Percentiles rank a stretch among this genome's conserved stretches.
These are phyloP conservation scores for Escovopsis sp. DNA, from an alignment of 2,329 filamentous ascomycete genomes.

Conservation along the genomic window DNA sequence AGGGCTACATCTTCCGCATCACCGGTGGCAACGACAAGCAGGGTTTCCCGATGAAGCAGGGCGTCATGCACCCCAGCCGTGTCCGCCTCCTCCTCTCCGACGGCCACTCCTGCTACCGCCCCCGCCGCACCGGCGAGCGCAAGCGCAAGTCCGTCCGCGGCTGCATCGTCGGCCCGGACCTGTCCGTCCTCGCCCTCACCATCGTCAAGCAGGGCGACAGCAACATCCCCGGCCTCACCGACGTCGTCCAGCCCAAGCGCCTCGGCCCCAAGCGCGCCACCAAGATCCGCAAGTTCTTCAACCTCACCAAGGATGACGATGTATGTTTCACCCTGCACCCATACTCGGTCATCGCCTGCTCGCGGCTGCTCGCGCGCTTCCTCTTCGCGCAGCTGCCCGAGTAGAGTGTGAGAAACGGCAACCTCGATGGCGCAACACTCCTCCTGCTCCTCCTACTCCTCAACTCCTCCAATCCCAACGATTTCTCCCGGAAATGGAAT, in stretches of 20 bases:
- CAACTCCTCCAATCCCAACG: too few species aligned
- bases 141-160: slow-evolving; percentile 98
- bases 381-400: slow-evolving; percentile 31
- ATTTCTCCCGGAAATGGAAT: too few species aligned
- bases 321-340: slow-evolving; percentile 55
- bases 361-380: slow-evolving; percentile 31
- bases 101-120: slow-evolving; percentile 98
- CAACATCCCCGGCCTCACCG: slow-evolving; percentile 92
- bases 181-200: slow-evolving; percentile 84
- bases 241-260: slow-evolving; percentile 96
- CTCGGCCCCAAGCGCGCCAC: slow-evolving; percentile 98
- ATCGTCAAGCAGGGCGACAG: slow-evolving; percentile 96
- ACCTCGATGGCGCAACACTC: slow-evolving; percentile 8
- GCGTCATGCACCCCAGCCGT: slow-evolving; percentile 97
- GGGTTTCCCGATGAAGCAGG: slow-evolving; percentile 99
- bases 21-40: slow-evolving; percentile 99
- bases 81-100: slow-evolving; percentile 90
- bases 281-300: slow-evolving; percentile 99
- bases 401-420: slow-evolving; percentile 42
- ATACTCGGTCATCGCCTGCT: slow-evolving; percentile 56
- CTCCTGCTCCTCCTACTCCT: too few species aligned
- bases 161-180: slow-evolving; percentile 94
- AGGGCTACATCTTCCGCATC: slow-evolving; percentile 99
- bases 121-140: slow-evolving; percentile 94
- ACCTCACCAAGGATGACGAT: slow-evolving; percentile 99